Evolutionary conservation across 805 yeast species (phyloP).

Genomic region (Yamadazyma nakazawae): DNA sequence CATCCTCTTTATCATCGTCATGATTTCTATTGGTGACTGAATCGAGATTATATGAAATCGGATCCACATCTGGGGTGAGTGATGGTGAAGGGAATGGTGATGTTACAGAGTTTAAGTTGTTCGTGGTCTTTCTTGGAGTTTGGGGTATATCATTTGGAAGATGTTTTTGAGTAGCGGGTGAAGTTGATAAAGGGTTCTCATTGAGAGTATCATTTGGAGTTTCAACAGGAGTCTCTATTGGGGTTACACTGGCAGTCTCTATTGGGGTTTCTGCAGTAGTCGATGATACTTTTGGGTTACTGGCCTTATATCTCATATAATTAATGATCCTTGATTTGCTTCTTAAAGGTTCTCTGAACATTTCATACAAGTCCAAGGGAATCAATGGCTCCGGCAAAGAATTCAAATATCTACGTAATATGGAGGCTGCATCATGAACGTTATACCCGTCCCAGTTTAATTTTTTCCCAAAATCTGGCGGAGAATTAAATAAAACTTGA

Average conservation of each 20-base stretch:
- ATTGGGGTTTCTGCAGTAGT: neutral
- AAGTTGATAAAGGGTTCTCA: neutral
- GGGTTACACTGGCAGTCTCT: neutral
- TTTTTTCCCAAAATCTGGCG: slow-evolving; percentile 87
- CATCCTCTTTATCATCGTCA: neutral
- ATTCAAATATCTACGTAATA: slow-evolving; percentile 80
- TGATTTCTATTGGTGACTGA: slow-evolving; percentile 5
- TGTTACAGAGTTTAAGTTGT: neutral
- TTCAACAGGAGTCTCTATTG: neutral
- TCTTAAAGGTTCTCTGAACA: slow-evolving; percentile 72
- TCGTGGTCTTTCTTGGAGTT: neutral
- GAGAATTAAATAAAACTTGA: slow-evolving; percentile 76
- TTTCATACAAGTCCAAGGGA: slow-evolving; percentile 72
- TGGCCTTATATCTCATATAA: slow-evolving; percentile 60
- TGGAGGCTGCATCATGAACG: slow-evolving; percentile 94
- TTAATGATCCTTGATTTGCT: slow-evolving; percentile 60
- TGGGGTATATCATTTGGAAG: neutral
- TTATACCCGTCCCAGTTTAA: slow-evolving; percentile 90
- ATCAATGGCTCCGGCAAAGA: slow-evolving; percentile 90
- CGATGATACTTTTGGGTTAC: slow-evolving; percentile 26
- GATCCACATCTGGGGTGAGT: slow-evolving; percentile 3
- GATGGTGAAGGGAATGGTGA: slow-evolving; percentile 6
- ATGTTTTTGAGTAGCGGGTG: neutral
- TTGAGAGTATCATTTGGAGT: neutral
- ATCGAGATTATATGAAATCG: neutral